phyloP scores from a whole-genome alignment of 23 red algal species.

The Pyropia haitanensis region DNA sequence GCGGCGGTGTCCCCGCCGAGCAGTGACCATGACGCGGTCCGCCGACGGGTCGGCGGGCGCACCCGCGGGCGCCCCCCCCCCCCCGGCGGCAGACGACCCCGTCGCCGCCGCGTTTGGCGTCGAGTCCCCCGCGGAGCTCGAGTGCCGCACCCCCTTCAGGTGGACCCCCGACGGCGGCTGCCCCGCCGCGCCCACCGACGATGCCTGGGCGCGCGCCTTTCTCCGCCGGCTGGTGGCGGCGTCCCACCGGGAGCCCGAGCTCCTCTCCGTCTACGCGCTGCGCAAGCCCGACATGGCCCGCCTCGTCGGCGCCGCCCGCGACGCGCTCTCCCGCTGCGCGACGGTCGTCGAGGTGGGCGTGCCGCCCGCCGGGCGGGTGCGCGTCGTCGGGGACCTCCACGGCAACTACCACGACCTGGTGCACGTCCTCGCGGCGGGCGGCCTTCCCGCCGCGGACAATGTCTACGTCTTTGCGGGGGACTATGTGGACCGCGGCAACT shows the following conservation, averaged over 20 bases:
- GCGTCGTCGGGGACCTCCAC: constrained; percentile 68
- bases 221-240: constrained; percentile 19
- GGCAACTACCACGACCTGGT: constrained; percentile 55
- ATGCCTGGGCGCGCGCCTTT: constrained; percentile 16
- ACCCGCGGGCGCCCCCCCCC: no score
- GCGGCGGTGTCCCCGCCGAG: no score
- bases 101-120: no score
- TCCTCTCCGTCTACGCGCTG: constrained; percentile 32
- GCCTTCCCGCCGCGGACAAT: constrained; percentile 30
- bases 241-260: constrained; percentile 33
- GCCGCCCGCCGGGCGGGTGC: constrained; percentile 27
- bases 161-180: no score
- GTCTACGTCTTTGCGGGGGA: constrained; percentile 62
- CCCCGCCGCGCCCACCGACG: neutral
- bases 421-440: constrained; percentile 18
- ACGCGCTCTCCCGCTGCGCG: constrained; percentile 17
- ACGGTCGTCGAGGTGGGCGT: constrained; percentile 49
- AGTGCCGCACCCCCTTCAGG: no score
- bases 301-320: constrained; percentile 13
- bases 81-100: no score
- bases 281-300: constrained; percentile 11
- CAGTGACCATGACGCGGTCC: no score
- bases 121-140: no score
- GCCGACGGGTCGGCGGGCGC: no score
- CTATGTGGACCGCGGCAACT: constrained; percentile 63